Percentiles rank a stretch among this genome's conserved stretches.
Conservation (phyloP, 2,329 filamentous ascomycete genomes). For the Huntiella savannae region DNA sequence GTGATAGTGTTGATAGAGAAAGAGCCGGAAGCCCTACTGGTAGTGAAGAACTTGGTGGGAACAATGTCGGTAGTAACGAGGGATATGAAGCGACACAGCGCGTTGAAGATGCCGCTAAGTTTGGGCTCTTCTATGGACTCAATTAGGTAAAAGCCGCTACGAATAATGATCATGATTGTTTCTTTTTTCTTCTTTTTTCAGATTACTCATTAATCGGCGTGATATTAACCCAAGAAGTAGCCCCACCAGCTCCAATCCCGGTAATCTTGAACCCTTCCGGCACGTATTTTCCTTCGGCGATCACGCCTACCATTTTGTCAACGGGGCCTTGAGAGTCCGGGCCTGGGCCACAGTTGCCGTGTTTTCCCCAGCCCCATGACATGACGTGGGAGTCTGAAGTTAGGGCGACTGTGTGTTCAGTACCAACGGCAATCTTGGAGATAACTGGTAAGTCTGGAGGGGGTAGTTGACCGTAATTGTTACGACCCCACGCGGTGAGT, state of each 20-base stretch:
- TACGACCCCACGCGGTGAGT: slow-evolving; percentile 58
- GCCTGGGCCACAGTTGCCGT: slow-evolving; percentile 76
- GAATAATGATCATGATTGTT: slow-evolving; percentile 1
- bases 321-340: slow-evolving; percentile 41
- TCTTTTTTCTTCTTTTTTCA: not conserved
- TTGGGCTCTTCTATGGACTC: slow-evolving; percentile 22
- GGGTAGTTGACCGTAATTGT: slow-evolving; percentile 68
- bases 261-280: slow-evolving; percentile 32
- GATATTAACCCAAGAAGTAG: slow-evolving; percentile 63
- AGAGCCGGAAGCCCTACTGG: too few relatives aligned
- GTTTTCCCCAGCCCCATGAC: slow-evolving; percentile 93
- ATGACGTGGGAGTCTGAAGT: slow-evolving; percentile 43
- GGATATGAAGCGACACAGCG: slow-evolving; percentile 52
- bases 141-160: not conserved
- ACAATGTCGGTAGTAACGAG: not conserved
- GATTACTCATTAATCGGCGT: slow-evolving; percentile 10
- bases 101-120: slow-evolving; percentile 42
- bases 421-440: slow-evolving; percentile 55
- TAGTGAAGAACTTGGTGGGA: not conserved
- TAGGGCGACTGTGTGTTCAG: slow-evolving; percentile 71
- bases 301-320: slow-evolving; percentile 47
- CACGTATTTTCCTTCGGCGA: slow-evolving; percentile 39
- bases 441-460: slow-evolving; percentile 41
- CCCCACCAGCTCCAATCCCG: slow-evolving; percentile 65
- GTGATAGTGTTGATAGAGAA: not conserved